Percentiles rank a stretch among this genome's conserved stretches.
Evolutionary conservation across 2,329 filamentous ascomycete species (phyloP).

Genomic region (Cadophora malorum): DNA sequence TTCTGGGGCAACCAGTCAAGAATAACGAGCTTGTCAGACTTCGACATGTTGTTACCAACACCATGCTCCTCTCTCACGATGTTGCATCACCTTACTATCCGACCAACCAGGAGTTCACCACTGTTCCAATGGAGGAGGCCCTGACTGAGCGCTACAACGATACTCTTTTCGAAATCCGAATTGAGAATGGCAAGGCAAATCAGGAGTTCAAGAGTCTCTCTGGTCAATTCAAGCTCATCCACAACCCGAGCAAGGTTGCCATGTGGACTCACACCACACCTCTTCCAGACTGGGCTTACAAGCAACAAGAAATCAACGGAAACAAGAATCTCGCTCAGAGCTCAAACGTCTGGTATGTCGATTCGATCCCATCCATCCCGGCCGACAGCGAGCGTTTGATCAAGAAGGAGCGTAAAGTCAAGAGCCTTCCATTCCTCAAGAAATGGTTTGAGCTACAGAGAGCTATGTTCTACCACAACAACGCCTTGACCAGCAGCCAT

Average conservation of each 20-base stretch:
- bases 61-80: slow-evolving; percentile 88
- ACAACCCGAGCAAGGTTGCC: slow-evolving; percentile 92
- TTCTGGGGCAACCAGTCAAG: slow-evolving; percentile 69
- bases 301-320: slow-evolving; percentile 98
- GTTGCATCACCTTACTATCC: slow-evolving; percentile 96
- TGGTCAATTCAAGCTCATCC: slow-evolving; percentile 94
- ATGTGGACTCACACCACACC: slow-evolving; percentile 99
- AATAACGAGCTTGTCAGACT: slow-evolving; percentile 88
- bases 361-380: slow-evolving; percentile 84
- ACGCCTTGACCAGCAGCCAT: slow-evolving; percentile 94
- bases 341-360: slow-evolving; percentile 94
- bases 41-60: slow-evolving; percentile 84
- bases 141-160: slow-evolving; percentile 80
- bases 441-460: slow-evolving; percentile 98
- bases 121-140: slow-evolving; percentile 74
- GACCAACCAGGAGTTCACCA: slow-evolving; percentile 98
- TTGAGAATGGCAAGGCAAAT: slow-evolving; percentile 81
- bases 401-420: slow-evolving; percentile 80
- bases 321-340: slow-evolving; percentile 93
- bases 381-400: slow-evolving; percentile 72
- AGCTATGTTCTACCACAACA: slow-evolving; percentile 99
- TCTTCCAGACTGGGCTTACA: slow-evolving; percentile 96
- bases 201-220: slow-evolving; percentile 91
- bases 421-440: slow-evolving; percentile 82
- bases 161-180: slow-evolving; percentile 89